Evolutionary conservation across 2,329 filamentous ascomycete species (phyloP).

Genomic region (Pseudocercospora macadamiae): DNA sequence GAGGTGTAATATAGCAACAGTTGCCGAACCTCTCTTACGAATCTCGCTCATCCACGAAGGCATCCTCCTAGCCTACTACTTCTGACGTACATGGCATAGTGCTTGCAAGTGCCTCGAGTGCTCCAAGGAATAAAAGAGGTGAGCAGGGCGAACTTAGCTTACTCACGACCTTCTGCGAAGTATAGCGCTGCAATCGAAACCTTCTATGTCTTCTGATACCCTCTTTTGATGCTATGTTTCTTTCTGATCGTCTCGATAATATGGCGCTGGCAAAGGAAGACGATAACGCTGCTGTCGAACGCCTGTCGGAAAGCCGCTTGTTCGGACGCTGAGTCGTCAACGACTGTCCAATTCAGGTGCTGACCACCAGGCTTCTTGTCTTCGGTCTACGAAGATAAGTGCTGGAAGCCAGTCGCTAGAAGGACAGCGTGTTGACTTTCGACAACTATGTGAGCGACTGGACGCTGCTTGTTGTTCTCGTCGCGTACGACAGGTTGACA

Average conservation of each 20-base stretch:
- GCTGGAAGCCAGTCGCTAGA: background rate
- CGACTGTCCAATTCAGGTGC: background rate
- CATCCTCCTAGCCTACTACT: too few species aligned
- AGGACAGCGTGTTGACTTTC: background rate
- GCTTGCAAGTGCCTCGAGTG: too few species aligned
- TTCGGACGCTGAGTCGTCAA: background rate
- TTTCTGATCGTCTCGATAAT: background rate
- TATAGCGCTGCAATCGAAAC: background rate
- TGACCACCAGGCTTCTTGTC: background rate
- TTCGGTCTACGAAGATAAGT: background rate
- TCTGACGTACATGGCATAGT: too few species aligned
- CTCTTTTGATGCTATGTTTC: background rate
- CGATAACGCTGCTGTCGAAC: background rate
- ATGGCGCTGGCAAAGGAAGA: background rate
- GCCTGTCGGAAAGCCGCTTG: background rate
- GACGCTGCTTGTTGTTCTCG: background rate
- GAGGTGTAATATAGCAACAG: too few species aligned
- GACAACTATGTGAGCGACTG: background rate
- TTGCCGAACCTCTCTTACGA: too few species aligned
- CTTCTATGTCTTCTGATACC: background rate
- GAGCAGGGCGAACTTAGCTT: too few species aligned
- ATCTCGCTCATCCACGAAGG: too few species aligned
- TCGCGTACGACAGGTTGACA: background rate
- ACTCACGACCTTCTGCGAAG: background rate
- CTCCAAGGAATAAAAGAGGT: too few species aligned